Conservation (phyloP, 441 rosid species). For the Adansonia rubrostipa region DNA sequence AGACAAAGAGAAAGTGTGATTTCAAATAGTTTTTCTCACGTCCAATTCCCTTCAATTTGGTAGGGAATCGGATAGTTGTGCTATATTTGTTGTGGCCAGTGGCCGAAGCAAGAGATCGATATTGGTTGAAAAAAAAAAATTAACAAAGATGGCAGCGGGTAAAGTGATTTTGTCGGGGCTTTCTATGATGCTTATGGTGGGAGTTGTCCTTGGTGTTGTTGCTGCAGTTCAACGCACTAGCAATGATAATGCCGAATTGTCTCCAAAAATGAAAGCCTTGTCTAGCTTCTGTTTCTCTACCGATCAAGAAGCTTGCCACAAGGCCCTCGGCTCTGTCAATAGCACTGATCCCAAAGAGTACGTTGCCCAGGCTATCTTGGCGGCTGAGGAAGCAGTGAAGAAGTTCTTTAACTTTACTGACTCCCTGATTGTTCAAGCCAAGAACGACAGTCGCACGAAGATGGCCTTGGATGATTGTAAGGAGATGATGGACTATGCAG, state of each 20-base stretch:
- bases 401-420: constrained; percentile 45
- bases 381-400: constrained; percentile 43
- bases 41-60: neutral
- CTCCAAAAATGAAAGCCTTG: constrained; percentile 68
- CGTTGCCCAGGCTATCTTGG: constrained; percentile 48
- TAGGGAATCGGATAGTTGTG: neutral
- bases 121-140: neutral
- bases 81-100: neutral
- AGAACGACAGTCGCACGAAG: constrained; percentile 36
- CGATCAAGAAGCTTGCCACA: constrained; percentile 65
- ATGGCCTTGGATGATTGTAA: constrained; percentile 72
- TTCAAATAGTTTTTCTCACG: constrained; percentile 22
- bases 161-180: constrained; percentile 53
- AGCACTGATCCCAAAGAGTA: constrained; percentile 64
- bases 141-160: constrained; percentile 38
- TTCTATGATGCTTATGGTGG: constrained; percentile 64
- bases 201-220: constrained; percentile 59
- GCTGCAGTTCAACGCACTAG: constrained; percentile 36
- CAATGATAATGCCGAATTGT: constrained; percentile 18
- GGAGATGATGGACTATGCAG: constrained; percentile 50
- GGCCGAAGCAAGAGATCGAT: constrained; percentile 34
- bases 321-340: constrained; percentile 51
- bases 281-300: constrained; percentile 57
- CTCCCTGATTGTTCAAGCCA: constrained; percentile 30
- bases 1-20: neutral